Evolutionary conservation across 805 yeast genomes (phyloP).

Genomic region (Wickerhamomyces sydowiorum): DNA sequence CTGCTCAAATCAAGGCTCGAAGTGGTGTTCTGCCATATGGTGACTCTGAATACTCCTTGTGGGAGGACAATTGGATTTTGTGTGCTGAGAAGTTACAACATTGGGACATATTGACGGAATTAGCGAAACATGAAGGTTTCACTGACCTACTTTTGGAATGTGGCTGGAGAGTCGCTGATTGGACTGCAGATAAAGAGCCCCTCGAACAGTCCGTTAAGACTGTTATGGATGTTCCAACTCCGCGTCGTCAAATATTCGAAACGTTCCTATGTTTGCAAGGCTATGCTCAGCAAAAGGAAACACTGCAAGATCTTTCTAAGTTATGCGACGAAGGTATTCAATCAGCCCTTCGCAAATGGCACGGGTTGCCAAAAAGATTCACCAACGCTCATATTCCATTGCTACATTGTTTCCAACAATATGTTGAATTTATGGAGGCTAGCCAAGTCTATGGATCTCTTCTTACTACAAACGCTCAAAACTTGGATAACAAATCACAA

Average conservation of each 20-base stretch:
- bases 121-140: constrained; percentile 97
- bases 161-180: constrained; percentile 99
- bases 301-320: constrained; percentile 77
- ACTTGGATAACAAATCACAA: constrained; percentile 87
- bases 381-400: constrained; percentile 85
- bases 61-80: constrained; percentile 99
- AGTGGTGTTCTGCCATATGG: constrained; percentile 94
- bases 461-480: constrained; percentile 85
- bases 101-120: constrained; percentile 95
- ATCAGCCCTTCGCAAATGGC: constrained; percentile 88
- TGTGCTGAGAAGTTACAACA: constrained; percentile 97
- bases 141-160: constrained; percentile 94
- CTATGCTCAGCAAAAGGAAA: constrained; percentile 84
- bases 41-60: constrained; percentile 87
- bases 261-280: constrained; percentile 92
- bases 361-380: constrained; percentile 67
- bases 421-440: constrained; percentile 96
- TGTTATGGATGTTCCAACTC: constrained; percentile 98
- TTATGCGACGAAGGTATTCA: constrained; percentile 96
- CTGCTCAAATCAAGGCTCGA: constrained; percentile 94
- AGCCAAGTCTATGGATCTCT: constrained; percentile 87
- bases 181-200: constrained; percentile 94
- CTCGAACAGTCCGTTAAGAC: constrained; percentile 90
- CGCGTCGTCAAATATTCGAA: constrained; percentile 92
- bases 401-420: constrained; percentile 93